Evolutionary conservation across 768 basidiomycete species (phyloP).

Genomic region (Tylopilus plumbeoviolaceoides): DNA sequence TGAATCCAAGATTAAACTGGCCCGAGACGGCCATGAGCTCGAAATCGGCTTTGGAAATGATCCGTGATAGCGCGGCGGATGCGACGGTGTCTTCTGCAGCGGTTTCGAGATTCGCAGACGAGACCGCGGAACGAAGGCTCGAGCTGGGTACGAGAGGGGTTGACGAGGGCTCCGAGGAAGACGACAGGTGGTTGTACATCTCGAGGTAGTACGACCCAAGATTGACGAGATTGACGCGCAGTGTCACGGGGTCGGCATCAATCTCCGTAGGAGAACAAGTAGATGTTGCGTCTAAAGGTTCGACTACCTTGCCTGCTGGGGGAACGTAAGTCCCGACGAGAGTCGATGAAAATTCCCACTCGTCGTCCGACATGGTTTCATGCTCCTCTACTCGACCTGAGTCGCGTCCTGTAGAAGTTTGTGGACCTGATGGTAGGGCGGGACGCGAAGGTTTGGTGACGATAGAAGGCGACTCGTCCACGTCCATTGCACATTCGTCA

Average conservation of each 20-base stretch:
- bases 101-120: constrained; percentile 29
- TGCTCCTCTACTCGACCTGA: not conserved
- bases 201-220: constrained; percentile 23
- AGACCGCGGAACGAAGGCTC: constrained; percentile 23
- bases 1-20: constrained; percentile 96
- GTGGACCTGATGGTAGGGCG: not conserved
- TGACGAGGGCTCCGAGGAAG: not conserved
- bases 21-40: constrained; percentile 78
- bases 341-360: constrained; percentile 24
- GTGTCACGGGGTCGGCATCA: constrained; percentile 11
- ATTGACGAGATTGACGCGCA: constrained; percentile 18
- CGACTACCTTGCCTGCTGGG: constrained; percentile 9
- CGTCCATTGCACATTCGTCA: constrained; percentile 25
- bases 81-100: constrained; percentile 53
- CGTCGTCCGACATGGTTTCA: constrained; percentile 12
- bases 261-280: not conserved
- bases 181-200: constrained; percentile 7
- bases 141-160: not conserved
- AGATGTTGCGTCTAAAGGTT: not conserved
- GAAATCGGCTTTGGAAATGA: constrained; percentile 88
- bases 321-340: constrained; percentile 22
- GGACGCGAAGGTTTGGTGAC: constrained; percentile 10
- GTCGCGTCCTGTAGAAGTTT: not conserved
- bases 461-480: constrained; percentile 22
- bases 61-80: constrained; percentile 67